phyloP scores from a whole-genome alignment of 2,329 filamentous ascomycete species.

The Cadophora sp. region DNA sequence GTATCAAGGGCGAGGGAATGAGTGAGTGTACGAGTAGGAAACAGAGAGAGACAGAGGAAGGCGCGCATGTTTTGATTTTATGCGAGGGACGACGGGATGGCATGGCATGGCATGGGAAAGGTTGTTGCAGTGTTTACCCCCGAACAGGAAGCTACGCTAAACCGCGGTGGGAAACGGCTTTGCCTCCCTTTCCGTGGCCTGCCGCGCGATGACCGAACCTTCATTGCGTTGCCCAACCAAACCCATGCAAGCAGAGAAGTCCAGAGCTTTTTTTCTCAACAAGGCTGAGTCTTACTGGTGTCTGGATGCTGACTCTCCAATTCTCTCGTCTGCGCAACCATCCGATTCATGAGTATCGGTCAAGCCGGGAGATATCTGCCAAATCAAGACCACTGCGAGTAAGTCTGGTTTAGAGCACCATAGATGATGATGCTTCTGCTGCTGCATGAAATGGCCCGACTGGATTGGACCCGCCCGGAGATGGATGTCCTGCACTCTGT shows the following conservation, averaged over 20 bases:
- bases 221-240: background rate
- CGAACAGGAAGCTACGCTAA: background rate
- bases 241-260: background rate
- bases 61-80: slow-evolving; percentile 11
- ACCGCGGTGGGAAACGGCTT: background rate
- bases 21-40: background rate
- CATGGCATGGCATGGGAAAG: no score
- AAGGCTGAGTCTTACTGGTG: slow-evolving; percentile 3
- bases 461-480: slow-evolving; percentile 11
- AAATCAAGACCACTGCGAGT: background rate
- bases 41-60: background rate
- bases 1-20: slow-evolving; percentile 4
- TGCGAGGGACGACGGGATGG: slow-evolving; percentile 6
- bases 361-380: background rate
- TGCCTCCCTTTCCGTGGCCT: background rate
- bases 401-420: background rate
- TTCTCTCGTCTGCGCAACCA: background rate
- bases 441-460: slow-evolving; percentile 12
- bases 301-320: background rate
- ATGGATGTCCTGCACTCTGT: slow-evolving; percentile 14
- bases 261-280: background rate
- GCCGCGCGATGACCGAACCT: slow-evolving; percentile 4
- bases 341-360: background rate
- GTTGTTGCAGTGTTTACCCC: background rate
- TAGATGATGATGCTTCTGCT: background rate